Base-by-base conservation (phyloP, 139 green algal genomes). In the Microglena sp. region DNA sequence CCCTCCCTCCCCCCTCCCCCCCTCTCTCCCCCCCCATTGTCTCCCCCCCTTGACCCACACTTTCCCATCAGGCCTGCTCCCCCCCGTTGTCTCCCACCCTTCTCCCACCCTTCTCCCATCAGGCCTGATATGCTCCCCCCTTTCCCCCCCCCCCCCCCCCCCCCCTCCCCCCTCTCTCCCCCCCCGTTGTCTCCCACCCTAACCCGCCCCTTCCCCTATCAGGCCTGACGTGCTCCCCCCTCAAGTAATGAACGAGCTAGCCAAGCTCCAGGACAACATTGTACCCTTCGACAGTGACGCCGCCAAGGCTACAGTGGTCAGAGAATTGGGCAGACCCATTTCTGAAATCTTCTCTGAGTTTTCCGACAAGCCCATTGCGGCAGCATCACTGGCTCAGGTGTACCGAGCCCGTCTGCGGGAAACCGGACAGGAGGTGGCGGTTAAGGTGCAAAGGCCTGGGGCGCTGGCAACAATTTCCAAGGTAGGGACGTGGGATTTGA, bases 401-500 rank as follows among this genome's bases (percentile, higher is more conserved):
- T 96, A 96, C 80, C 75, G 80, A 21, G 92, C 90, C 0, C 69
- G 69, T 3, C 50, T 96, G 60, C 58, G 70, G 0, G 65, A 60
- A 22, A 95, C 77, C 0, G 92, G 86, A 0, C 70, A 95, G 69
- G 69, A 85, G 44, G 92, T 97, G 22, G 92, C 92, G 2, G 90
- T 97, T 29, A 97, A 97, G 76, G 92, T 97, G 64, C 92, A 97
- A 82, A 80, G 92, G 15, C 92, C 92, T 22, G 71, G 67, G 0
- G 89, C 92, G 8, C 77, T 95, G 43, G 75, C 73, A 45, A 93
- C 77, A 59, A 91, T 96, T 45, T 85, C 67, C 43, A 92, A 92
- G 80, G 58, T 53, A 36, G 8, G 58, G 15, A n/a, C n/a, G n/a
- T n/a, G n/a, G n/a, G n/a, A n/a, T n/a, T n/a, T n/a, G n/a, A n/a